A percentile compares a stretch with the other conserved stretches of the same genome.
These are phyloP conservation scores for Linderniella brevidens DNA, from an alignment of 257 asterid species.

Conservation along the genomic window DNA sequence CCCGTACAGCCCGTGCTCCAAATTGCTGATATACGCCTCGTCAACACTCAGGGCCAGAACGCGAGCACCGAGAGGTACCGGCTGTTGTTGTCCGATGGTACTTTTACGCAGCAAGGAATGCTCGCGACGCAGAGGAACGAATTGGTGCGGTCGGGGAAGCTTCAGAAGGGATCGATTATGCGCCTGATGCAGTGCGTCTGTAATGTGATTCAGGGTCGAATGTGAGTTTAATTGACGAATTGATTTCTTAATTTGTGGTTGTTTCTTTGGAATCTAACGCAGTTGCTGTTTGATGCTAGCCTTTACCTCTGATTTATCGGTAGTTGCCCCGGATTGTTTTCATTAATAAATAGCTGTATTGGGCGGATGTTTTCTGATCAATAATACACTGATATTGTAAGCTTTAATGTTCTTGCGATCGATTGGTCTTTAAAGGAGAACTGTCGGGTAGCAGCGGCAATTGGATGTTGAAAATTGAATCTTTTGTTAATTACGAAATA, in stretches of 20 bases:
- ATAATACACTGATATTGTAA: background rate
- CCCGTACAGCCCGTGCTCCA: conserved; percentile 56
- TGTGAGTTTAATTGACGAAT: conserved; percentile 18
- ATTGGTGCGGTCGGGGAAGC: conserved; percentile 26
- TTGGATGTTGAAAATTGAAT: background rate
- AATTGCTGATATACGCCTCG: conserved; percentile 33
- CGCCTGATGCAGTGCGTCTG: conserved; percentile 53
- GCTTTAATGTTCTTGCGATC: background rate
- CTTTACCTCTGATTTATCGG: too few relatives aligned
- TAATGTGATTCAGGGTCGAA: conserved; percentile 41
- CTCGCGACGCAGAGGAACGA: conserved; percentile 67
- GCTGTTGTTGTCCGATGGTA: conserved; percentile 58
- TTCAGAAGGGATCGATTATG: conserved; percentile 58
- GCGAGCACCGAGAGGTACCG: conserved; percentile 38
- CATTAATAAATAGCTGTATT: too few relatives aligned
- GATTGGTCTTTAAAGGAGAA: too few relatives aligned
- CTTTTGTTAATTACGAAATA: background rate
- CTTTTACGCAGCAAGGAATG: conserved; percentile 59
- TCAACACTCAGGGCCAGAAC: conserved; percentile 29
- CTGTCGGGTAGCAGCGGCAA: too few relatives aligned
- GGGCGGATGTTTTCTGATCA: too few relatives aligned
- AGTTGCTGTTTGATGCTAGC: background rate
- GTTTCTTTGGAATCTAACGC: background rate
- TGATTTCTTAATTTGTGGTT: background rate
- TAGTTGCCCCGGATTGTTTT: too few relatives aligned